Evolutionary conservation across 192 early-diverging fungal genomes (phyloP).

Genomic region (Coemansia interrupta): DNA sequence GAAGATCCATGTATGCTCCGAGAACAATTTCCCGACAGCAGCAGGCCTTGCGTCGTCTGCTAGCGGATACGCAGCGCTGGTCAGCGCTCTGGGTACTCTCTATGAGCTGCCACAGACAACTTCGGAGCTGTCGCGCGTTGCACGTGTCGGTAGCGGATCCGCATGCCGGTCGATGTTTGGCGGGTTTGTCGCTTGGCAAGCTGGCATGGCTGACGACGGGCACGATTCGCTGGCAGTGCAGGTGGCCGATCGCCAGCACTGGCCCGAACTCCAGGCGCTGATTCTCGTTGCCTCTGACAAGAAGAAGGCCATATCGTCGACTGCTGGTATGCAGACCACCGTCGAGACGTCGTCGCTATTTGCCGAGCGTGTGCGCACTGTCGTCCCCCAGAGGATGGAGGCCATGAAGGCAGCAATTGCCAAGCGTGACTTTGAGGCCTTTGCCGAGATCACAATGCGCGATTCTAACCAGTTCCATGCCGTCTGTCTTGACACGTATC

Average conservation of each 20-base stretch:
- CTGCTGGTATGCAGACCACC: conserved; percentile 96
- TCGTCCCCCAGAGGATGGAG: conserved; percentile 90
- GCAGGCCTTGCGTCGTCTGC: conserved; percentile 97
- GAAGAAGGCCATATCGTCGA: conserved; percentile 87
- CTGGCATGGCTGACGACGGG: conserved; percentile 78
- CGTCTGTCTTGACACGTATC: conserved; percentile 96
- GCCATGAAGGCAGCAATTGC: conserved; percentile 85
- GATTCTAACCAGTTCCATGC: conserved; percentile 99
- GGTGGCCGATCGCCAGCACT: conserved; percentile 84
- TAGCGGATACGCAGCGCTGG: conserved; percentile 91
- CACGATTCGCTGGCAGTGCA: conserved; percentile 86
- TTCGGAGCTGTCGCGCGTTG: conserved; percentile 82
- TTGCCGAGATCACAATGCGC: conserved; percentile 94
- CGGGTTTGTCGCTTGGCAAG: conserved; percentile 98
- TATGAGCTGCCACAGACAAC: conserved; percentile 68
- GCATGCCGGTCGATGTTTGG: conserved; percentile 97
- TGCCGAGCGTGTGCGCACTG: conserved; percentile 72
- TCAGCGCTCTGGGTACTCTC: conserved; percentile 73
- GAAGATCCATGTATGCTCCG: conserved; percentile 86
- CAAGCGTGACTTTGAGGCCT: conserved; percentile 77
- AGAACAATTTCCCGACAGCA: conserved; percentile 99
- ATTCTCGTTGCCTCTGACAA: conserved; percentile 91
- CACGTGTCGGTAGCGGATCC: conserved; percentile 93
- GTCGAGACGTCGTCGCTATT: conserved; percentile 87
- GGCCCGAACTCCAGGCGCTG: conserved; percentile 94